A percentile compares a stretch with the other conserved stretches of the same genome.
Conservation (phyloP, 768 basidiomycete species). For the Fibroporia radiculosa region DNA sequence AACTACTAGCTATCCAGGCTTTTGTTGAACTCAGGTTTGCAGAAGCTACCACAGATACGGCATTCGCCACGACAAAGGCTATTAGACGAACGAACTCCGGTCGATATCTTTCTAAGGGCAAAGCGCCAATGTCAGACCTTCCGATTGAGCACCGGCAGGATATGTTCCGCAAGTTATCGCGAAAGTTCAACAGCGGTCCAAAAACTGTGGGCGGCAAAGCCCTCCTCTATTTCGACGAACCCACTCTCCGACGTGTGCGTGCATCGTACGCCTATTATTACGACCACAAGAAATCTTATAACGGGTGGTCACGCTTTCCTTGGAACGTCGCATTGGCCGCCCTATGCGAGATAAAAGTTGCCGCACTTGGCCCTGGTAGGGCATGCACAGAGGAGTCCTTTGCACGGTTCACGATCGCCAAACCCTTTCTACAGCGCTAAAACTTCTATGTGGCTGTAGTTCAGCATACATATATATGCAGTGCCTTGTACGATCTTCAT, state of each 20-base stretch:
- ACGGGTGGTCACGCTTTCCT: constrained; percentile 35
- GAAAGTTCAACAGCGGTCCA: constrained; percentile 31
- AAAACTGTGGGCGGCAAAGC: background rate
- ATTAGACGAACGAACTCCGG: background rate
- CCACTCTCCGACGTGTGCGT: constrained; percentile 29
- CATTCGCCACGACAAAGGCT: background rate
- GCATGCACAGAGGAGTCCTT: background rate
- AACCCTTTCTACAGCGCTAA: background rate
- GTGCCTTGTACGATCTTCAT: too few species aligned
- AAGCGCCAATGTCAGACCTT: constrained; percentile 23
- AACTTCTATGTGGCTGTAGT: too few species aligned
- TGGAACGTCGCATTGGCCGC: constrained; percentile 50
- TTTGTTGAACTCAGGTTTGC: background rate
- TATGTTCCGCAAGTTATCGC: constrained; percentile 34
- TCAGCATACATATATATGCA: too few species aligned
- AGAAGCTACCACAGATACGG: background rate
- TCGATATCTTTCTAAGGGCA: background rate
- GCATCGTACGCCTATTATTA: constrained; percentile 46
- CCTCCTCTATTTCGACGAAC: constrained; percentile 23
- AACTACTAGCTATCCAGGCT: constrained; percentile 25
- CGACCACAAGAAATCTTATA: constrained; percentile 19
- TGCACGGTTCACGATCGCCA: background rate
- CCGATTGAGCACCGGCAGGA: constrained; percentile 44
- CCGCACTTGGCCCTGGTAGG: constrained; percentile 24
- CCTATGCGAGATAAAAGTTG: constrained; percentile 45